A percentile compares a stretch with the other conserved stretches of the same genome.
These are phyloP conservation scores for Tolypocladium endophyticum DNA, from an alignment of 2,329 filamentous ascomycete genomes.

Conservation along the genomic window DNA sequence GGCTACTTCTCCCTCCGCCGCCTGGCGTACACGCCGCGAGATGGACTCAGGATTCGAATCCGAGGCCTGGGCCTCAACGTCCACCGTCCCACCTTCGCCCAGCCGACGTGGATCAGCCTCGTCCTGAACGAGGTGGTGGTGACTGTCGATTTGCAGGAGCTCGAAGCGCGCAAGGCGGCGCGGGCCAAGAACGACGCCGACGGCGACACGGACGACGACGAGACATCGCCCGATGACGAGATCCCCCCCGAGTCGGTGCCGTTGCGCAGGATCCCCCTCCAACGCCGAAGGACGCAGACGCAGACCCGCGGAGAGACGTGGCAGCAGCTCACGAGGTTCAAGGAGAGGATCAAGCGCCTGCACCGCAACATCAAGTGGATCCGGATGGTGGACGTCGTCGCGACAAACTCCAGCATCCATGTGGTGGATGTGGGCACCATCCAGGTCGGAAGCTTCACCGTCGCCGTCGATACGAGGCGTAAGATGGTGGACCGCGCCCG, in stretches of 20 bases:
- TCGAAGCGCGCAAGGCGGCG: slow-evolving; percentile 39
- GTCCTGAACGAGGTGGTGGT: slow-evolving; percentile 78
- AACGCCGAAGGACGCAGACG: slow-evolving; percentile 10
- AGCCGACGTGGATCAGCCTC: slow-evolving; percentile 92
- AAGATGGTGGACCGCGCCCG: slow-evolving; percentile 87
- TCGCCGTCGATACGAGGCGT: slow-evolving; percentile 81
- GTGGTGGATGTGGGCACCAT: slow-evolving; percentile 74
- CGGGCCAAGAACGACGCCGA: slow-evolving; percentile 16
- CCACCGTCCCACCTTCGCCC: slow-evolving; percentile 90
- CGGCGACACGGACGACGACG: slow-evolving; percentile 5
- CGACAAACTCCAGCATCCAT: slow-evolving; percentile 66
- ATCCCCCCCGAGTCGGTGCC: neutral
- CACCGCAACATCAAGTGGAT: slow-evolving; percentile 85
- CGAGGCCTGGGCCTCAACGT: slow-evolving; percentile 78
- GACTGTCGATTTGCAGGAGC: slow-evolving; percentile 63
- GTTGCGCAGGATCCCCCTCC: slow-evolving; percentile 6
- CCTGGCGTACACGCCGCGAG: slow-evolving; percentile 78
- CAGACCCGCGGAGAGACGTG: slow-evolving; percentile 60
- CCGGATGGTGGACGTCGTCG: slow-evolving; percentile 78
- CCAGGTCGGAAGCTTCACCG: slow-evolving; percentile 72
- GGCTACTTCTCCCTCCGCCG: slow-evolving; percentile 87
- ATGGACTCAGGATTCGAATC: slow-evolving; percentile 84
- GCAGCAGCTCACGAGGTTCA: slow-evolving; percentile 66
- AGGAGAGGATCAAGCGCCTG: slow-evolving; percentile 76
- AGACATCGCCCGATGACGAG: neutral